Conservation (phyloP, 176 grass and related monocot species). For the Triticum timopheevii region DNA sequence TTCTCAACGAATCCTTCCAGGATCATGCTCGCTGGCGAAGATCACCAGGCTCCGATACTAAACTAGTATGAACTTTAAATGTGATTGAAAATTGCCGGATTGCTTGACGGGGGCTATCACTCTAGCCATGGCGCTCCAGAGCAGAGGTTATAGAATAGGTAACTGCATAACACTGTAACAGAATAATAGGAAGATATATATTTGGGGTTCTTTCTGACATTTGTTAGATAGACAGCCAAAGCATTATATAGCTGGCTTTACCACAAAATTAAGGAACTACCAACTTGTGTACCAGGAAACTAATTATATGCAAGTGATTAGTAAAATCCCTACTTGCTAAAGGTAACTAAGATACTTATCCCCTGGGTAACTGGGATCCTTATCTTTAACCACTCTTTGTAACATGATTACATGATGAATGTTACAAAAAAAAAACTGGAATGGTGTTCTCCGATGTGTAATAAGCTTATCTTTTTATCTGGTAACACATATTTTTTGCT, state of each 20-base stretch:
- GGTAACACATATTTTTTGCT: slow-evolving; percentile 15
- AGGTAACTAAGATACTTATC: not conserved
- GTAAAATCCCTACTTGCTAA: not conserved
- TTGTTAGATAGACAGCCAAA: not conserved
- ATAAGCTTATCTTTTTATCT: not conserved
- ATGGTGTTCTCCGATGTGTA: not conserved
- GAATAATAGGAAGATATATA: not conserved
- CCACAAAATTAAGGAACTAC: not conserved
- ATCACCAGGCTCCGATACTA: no score
- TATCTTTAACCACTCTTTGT: not conserved
- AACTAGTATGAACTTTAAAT: no score
- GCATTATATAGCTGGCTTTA: not conserved
- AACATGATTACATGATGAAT: not conserved
- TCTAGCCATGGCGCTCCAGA: not conserved
- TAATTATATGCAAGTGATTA: not conserved
- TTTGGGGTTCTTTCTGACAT: not conserved
- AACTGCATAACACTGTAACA: not conserved
- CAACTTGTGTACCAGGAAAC: not conserved
- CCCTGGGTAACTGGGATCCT: no score
- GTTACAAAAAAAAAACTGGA: not conserved
- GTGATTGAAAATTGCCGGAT: no score
- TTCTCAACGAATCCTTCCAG: no score
- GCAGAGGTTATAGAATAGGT: not conserved
- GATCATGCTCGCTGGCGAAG: no score
- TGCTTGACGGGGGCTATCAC: no score